phyloP scores from a whole-genome alignment of 1,284 basidiomycete genomes.

The Anthracocystis panici-leucophaei region DNA sequence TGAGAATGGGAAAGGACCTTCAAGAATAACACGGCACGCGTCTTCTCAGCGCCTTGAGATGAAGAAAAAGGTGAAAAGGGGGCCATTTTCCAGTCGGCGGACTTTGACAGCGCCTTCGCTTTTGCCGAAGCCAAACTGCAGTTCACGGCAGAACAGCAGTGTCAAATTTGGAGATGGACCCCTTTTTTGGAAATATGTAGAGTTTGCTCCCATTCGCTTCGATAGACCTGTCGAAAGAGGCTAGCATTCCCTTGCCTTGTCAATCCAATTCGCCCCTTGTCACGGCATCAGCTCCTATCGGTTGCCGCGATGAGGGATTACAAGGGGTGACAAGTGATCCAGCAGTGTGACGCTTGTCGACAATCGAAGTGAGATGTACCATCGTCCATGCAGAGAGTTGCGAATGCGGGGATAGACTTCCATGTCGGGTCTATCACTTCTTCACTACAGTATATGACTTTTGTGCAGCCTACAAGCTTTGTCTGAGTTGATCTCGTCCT shows the following conservation, averaged over 20 bases:
- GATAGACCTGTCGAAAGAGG: neutral
- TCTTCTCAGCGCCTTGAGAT: too few relatives aligned
- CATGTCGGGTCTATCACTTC: neutral
- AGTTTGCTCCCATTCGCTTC: conserved; percentile 12
- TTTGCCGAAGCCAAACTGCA: too few relatives aligned
- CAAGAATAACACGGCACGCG: too few relatives aligned
- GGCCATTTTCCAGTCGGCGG: too few relatives aligned
- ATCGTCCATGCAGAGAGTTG: neutral
- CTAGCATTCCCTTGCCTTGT: neutral
- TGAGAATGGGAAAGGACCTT: too few relatives aligned
- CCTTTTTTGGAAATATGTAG: conserved; percentile 7
- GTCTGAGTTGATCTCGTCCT: too few relatives aligned
- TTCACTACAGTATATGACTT: too few relatives aligned
- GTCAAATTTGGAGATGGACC: too few relatives aligned
- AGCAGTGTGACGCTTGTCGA: neutral
- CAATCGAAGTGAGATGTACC: neutral
- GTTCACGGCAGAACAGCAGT: too few relatives aligned
- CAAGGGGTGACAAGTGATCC: neutral
- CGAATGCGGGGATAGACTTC: neutral
- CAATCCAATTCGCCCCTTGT: neutral
- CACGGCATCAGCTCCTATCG: neutral
- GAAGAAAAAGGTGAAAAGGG: too few relatives aligned
- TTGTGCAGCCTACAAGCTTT: neutral
- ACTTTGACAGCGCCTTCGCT: too few relatives aligned
- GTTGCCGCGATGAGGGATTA: too few relatives aligned